phyloP scores from a whole-genome alignment of 306 rosid species.

The Gillenia trifoliata region DNA sequence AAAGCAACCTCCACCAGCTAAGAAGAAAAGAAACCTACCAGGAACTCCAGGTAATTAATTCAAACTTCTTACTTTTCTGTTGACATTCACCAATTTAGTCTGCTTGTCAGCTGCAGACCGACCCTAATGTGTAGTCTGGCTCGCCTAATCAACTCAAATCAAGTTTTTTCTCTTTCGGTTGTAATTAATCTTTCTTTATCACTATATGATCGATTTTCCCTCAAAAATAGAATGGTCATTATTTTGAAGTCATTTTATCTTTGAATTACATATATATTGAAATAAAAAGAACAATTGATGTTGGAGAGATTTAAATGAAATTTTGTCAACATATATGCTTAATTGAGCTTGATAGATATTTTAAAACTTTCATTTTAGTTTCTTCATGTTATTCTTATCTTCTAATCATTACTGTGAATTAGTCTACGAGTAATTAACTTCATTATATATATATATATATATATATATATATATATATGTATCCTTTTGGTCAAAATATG shows the following conservation, averaged over 20 bases:
- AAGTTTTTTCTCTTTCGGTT: not conserved
- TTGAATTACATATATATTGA: not conserved
- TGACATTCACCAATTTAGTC: not conserved
- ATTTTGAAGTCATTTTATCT: no score
- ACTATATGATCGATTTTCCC: no score
- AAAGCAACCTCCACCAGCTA: conserved; percentile 39
- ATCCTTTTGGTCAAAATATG: not conserved
- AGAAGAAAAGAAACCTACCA: conserved; percentile 81
- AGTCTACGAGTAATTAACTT: not conserved
- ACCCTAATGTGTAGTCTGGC: not conserved
- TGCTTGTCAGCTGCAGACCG: not conserved
- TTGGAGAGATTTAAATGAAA: not conserved
- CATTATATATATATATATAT: not conserved
- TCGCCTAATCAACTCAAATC: not conserved
- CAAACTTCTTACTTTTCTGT: not conserved
- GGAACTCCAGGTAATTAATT: conserved; percentile 72
- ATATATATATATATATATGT: not conserved
- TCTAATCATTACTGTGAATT: not conserved
- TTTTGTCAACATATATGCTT: not conserved
- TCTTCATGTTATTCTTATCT: not conserved
- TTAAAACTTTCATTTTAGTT: no score
- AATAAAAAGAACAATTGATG: not conserved
- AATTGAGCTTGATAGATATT: not conserved
- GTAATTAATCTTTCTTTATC: not conserved
- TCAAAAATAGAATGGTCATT: no score